These are phyloP conservation scores for Xanthoparmelia taractica DNA, from an alignment of 495 filamentous ascomycete species.

Conservation along the genomic window DNA sequence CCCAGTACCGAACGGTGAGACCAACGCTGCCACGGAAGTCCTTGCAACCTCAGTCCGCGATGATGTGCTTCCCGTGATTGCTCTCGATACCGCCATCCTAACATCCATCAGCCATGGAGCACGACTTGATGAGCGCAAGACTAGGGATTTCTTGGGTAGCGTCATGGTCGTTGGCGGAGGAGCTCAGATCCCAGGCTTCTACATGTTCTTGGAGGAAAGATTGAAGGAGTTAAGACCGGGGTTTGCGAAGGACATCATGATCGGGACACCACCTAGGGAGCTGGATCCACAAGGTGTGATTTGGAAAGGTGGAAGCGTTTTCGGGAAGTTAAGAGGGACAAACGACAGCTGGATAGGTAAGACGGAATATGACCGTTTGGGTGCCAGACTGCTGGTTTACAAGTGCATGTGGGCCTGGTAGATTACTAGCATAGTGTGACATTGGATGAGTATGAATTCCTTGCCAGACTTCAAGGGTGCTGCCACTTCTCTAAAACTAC, in stretches of 20 bases:
- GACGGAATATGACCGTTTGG: slow-evolving; percentile 81
- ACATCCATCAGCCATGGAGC: slow-evolving; percentile 80
- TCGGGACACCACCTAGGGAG: slow-evolving; percentile 80
- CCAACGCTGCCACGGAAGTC: slow-evolving; percentile 30
- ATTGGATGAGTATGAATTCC: not conserved
- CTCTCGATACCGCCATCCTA: slow-evolving; percentile 83
- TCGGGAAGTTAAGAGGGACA: slow-evolving; percentile 75
- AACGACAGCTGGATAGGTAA: slow-evolving; percentile 93
- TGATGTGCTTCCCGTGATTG: slow-evolving; percentile 67
- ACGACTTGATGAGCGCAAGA: slow-evolving; percentile 82
- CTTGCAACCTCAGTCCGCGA: slow-evolving; percentile 61
- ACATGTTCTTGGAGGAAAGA: slow-evolving; percentile 69
- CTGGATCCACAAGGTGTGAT: slow-evolving; percentile 90
- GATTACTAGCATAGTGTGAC: not conserved
- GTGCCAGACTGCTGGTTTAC: slow-evolving; percentile 69
- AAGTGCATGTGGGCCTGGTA: slow-evolving; percentile 81
- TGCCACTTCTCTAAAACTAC: not conserved
- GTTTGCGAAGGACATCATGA: slow-evolving; percentile 73
- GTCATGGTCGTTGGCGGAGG: slow-evolving; percentile 97
- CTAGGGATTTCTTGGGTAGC: slow-evolving; percentile 80
- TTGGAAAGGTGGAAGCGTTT: slow-evolving; percentile 97
- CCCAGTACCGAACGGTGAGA: slow-evolving; percentile 49
- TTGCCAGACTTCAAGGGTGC: not conserved
- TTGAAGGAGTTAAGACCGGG: slow-evolving; percentile 62
- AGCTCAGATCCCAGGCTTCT: slow-evolving; percentile 68